Percentiles rank a stretch among this genome's conserved stretches.
These are phyloP conservation scores for Coemansia sp. DNA, from an alignment of 192 early-diverging fungal genomes.

Conservation along the genomic window DNA sequence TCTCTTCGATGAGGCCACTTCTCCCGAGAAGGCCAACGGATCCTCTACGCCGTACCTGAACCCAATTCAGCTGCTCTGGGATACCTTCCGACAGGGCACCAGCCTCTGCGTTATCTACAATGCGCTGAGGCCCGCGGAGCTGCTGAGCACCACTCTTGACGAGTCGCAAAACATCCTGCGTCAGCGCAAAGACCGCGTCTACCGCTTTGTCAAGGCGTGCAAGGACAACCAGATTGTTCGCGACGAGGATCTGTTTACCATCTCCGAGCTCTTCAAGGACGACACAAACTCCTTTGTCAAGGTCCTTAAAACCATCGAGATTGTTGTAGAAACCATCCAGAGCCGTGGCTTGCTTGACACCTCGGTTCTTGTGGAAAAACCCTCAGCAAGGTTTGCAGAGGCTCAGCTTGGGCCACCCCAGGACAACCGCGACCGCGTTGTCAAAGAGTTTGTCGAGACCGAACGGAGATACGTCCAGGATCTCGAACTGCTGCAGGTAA, in stretches of 20 bases:
- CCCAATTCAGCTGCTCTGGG: constrained; percentile 72
- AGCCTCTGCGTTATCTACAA: constrained; percentile 74
- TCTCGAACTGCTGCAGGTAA: constrained; percentile 77
- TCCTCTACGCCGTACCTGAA: constrained; percentile 49
- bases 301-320: constrained; percentile 83
- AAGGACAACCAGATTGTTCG: constrained; percentile 71
- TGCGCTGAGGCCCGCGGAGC: constrained; percentile 62
- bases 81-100: constrained; percentile 68
- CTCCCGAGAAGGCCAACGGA: constrained; percentile 38
- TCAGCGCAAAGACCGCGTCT: constrained; percentile 80
- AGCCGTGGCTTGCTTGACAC: constrained; percentile 47
- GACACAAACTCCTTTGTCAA: constrained; percentile 97
- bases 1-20: constrained; percentile 35
- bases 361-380: constrained; percentile 37
- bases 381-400: constrained; percentile 55
- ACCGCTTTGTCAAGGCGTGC: constrained; percentile 86
- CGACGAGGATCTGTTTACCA: constrained; percentile 78
- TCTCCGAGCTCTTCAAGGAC: constrained; percentile 87
- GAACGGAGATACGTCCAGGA: constrained; percentile 91
- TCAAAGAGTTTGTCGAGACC: constrained; percentile 89
- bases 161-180: constrained; percentile 60
- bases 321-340: constrained; percentile 78
- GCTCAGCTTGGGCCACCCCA: constrained; percentile 62
- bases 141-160: constrained; percentile 58
- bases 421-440: constrained; percentile 84